These are phyloP conservation scores for Agaricales sp. DNA, from an alignment of 1,284 basidiomycete genomes.

Conservation along the genomic window DNA sequence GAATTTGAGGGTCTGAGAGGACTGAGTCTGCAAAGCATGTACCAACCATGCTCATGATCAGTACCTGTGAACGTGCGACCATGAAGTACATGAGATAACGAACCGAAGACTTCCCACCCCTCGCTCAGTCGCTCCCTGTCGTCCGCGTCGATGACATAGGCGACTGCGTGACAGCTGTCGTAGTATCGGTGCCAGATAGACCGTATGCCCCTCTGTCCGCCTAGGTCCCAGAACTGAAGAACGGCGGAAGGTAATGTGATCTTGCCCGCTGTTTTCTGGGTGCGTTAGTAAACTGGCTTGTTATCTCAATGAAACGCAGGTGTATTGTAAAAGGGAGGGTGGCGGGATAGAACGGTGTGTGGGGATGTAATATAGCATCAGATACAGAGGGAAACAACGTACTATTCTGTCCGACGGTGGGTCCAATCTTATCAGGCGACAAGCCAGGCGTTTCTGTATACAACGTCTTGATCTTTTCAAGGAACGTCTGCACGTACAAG, in stretches of 20 bases:
- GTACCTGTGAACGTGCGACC: neutral
- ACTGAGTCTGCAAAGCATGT: slow-evolving; percentile 49
- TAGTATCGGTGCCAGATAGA: slow-evolving; percentile 92
- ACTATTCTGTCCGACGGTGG: slow-evolving; percentile 96
- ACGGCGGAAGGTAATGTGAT: slow-evolving; percentile 86
- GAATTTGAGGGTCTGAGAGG: slow-evolving; percentile 75
- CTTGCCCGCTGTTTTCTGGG: slow-evolving; percentile 60
- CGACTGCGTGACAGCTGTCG: slow-evolving; percentile 89
- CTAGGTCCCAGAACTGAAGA: slow-evolving; percentile 90
- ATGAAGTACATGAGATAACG: neutral
- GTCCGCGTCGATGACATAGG: slow-evolving; percentile 84
- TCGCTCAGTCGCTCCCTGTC: slow-evolving; percentile 80
- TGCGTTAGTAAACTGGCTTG: too few relatives aligned
- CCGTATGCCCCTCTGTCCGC: slow-evolving; percentile 85
- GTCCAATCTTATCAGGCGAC: slow-evolving; percentile 82
- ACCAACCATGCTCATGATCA: too few relatives aligned
- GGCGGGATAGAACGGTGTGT: neutral
- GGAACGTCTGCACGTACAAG: slow-evolving; percentile 50
- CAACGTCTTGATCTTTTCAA: slow-evolving; percentile 87
- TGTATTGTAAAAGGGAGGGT: slow-evolving; percentile 1
- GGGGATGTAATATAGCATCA: neutral
- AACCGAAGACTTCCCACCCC: slow-evolving; percentile 92
- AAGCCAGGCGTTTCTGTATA: slow-evolving; percentile 82
- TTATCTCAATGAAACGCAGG: neutral
- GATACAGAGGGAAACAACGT: slow-evolving; percentile 15